Percentiles rank a stretch among this genome's conserved stretches.
These are phyloP conservation scores for Cutaneotrichosporon daszewskae DNA, from an alignment of 1,284 basidiomycete species.

Conservation along the genomic window DNA sequence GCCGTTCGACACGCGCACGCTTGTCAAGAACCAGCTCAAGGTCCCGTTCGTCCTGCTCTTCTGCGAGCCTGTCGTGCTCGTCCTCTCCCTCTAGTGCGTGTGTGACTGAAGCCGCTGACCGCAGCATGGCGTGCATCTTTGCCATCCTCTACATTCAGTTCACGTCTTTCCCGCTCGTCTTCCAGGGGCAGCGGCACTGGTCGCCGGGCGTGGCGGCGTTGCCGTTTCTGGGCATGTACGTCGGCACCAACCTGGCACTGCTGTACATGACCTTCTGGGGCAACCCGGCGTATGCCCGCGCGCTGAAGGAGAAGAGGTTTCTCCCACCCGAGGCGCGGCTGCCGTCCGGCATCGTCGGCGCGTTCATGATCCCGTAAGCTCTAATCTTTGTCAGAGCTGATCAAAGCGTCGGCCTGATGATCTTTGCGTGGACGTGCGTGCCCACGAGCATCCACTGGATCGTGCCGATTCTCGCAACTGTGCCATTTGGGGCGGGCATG, in stretches of 20 bases:
- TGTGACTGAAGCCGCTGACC: neutral
- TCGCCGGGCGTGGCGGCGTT: conserved; percentile 54
- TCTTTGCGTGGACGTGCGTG: conserved; percentile 53
- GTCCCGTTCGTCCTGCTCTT: conserved; percentile 54
- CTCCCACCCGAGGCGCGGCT: conserved; percentile 52
- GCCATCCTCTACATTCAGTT: conserved; percentile 33
- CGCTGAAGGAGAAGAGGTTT: conserved; percentile 16
- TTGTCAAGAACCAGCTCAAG: conserved; percentile 37
- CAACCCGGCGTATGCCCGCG: conserved; percentile 21
- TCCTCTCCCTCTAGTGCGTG: conserved; percentile 50
- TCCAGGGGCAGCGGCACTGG: conserved; percentile 27
- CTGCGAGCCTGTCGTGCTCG: conserved; percentile 62
- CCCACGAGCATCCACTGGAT: conserved; percentile 57
- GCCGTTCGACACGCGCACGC: conserved; percentile 29
- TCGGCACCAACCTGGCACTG: conserved; percentile 56
- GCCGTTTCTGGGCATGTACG: conserved; percentile 59
- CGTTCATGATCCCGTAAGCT: conserved; percentile 54
- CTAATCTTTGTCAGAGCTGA: neutral
- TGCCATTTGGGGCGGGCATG: conserved; percentile 54
- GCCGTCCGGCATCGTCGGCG: conserved; percentile 57
- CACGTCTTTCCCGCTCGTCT: conserved; percentile 48
- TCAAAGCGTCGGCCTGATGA: conserved; percentile 13
- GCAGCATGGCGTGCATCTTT: conserved; percentile 20
- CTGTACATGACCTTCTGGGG: conserved; percentile 52
- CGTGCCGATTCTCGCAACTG: conserved; percentile 57